Conservation (phyloP, 805 yeast genomes). For the Cyberlindnera mississippiensis region DNA sequence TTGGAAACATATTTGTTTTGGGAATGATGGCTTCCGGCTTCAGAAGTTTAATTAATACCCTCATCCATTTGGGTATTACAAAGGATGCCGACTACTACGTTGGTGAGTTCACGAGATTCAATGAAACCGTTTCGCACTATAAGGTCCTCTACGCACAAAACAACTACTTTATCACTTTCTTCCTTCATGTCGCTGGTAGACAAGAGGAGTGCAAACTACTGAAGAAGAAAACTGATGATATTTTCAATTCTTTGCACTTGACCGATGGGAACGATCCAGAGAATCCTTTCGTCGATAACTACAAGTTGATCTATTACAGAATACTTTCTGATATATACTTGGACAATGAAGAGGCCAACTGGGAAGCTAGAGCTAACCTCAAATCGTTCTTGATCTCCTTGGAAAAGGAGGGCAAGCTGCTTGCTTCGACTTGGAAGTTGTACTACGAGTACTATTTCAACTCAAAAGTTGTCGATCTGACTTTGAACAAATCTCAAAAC, state of each 20-base stretch:
- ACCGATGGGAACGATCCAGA: conserved; percentile 2
- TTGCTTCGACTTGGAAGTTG: conserved; percentile 20
- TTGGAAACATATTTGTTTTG: conserved; percentile 30
- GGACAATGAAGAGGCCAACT: conserved; percentile 1
- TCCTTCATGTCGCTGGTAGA: conserved; percentile 18
- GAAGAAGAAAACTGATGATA: conserved; percentile 14
- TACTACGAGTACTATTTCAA: conserved; percentile 23
- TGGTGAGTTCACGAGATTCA: conserved; percentile 39
- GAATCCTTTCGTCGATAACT: conserved; percentile 21
- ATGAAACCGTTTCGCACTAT: conserved; percentile 14
- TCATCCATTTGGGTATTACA: conserved; percentile 48
- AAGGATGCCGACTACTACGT: conserved; percentile 55
- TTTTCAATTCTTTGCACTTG: conserved; percentile 16
- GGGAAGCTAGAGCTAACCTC: conserved; percentile 12
- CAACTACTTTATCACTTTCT: conserved; percentile 22
- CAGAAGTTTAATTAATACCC: conserved; percentile 34
- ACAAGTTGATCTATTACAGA: conserved; percentile 21
- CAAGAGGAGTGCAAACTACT: conserved; percentile 3
- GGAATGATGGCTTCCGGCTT: conserved; percentile 36
- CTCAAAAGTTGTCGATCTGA: conserved; percentile 16
- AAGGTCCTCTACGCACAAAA: conserved; percentile 16
- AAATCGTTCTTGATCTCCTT: conserved; percentile 16
- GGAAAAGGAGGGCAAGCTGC: conserved; percentile 20
- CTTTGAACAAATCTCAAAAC: conserved; percentile 15
- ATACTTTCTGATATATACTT: conserved; percentile 20